phyloP scores from a whole-genome alignment of 495 filamentous ascomycete genomes.

The Talaromyces ruber region DNA sequence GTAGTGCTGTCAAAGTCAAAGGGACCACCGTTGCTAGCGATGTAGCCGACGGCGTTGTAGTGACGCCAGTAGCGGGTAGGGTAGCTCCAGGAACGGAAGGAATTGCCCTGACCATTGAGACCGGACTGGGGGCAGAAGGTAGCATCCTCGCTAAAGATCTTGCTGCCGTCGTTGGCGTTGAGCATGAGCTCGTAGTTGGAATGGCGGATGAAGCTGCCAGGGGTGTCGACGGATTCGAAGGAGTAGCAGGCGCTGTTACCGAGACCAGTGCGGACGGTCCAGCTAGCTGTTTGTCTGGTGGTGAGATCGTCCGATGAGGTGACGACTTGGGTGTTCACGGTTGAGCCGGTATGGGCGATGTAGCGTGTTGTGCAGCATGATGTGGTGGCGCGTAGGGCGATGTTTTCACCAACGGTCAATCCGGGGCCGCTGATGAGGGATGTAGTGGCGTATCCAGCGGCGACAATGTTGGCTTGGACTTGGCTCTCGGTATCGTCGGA shows the following conservation, averaged over 20 bases:
- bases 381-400: constrained; percentile 43
- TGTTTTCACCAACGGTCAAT: constrained; percentile 35
- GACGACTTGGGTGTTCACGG: constrained; percentile 43
- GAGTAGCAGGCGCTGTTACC: constrained; percentile 43
- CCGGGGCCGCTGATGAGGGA: constrained; percentile 39
- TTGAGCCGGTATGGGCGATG: constrained; percentile 37
- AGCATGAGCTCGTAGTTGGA: constrained; percentile 36
- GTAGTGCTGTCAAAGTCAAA: constrained; percentile 36
- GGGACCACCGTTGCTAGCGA: constrained; percentile 44
- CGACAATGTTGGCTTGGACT: constrained; percentile 51
- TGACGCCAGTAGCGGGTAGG: constrained; percentile 50
- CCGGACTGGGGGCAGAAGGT: constrained; percentile 44
- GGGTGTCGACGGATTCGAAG: constrained; percentile 46
- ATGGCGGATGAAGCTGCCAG: constrained; percentile 48
- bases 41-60: constrained; percentile 34
- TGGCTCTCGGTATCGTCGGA: constrained; percentile 43
- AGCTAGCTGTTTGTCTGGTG: constrained; percentile 43
- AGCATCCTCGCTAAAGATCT: constrained; percentile 45
- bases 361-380: constrained; percentile 40
- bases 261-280: constrained; percentile 44
- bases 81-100: constrained; percentile 48
- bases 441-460: constrained; percentile 40
- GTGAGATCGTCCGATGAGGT: constrained; percentile 35
- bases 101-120: constrained; percentile 36
- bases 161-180: constrained; percentile 38